These are phyloP conservation scores for Termitomyces sp. DNA, from an alignment of 768 basidiomycete species.

Conservation along the genomic window DNA sequence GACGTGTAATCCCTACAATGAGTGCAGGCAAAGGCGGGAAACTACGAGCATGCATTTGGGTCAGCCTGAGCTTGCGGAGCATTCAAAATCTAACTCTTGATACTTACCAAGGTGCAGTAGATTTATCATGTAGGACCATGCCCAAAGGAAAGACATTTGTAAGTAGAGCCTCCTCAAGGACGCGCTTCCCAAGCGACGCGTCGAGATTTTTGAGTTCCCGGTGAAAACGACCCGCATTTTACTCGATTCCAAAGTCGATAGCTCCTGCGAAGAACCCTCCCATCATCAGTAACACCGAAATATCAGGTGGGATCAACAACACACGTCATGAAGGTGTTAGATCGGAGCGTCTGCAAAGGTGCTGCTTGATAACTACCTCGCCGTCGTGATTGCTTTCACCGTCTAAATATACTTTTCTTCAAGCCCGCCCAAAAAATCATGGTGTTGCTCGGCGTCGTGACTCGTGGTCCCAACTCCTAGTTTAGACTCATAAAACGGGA, in stretches of 20 bases:
- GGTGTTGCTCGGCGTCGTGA: constrained; percentile 24
- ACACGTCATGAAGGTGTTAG: constrained; percentile 17
- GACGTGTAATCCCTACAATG: constrained; percentile 19
- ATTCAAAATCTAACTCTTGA: neutral
- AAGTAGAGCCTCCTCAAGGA: constrained; percentile 18
- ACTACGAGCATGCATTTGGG: constrained; percentile 4
- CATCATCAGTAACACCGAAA: neutral
- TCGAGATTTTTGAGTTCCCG: constrained; percentile 19
- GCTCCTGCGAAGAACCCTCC: constrained; percentile 18
- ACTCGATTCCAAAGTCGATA: constrained; percentile 22
- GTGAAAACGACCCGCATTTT: constrained; percentile 23
- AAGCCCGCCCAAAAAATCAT: constrained; percentile 21
- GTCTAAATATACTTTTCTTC: constrained; percentile 33
- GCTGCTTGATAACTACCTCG: constrained; percentile 14
- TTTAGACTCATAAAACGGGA: constrained; percentile 23
- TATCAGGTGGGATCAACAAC: neutral
- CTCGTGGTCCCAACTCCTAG: constrained; percentile 20
- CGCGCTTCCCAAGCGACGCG: constrained; percentile 14
- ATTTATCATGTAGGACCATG: constrained; percentile 18
- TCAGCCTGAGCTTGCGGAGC: neutral
- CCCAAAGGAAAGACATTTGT: constrained; percentile 20
- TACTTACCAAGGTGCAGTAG: constrained; percentile 19
- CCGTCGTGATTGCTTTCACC: constrained; percentile 53
- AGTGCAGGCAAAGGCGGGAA: constrained; percentile 26
- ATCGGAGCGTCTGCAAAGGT: constrained; percentile 23